These are phyloP conservation scores for Backusella parvicylindrica DNA, from an alignment of 192 early-diverging fungal species.

Conservation along the genomic window DNA sequence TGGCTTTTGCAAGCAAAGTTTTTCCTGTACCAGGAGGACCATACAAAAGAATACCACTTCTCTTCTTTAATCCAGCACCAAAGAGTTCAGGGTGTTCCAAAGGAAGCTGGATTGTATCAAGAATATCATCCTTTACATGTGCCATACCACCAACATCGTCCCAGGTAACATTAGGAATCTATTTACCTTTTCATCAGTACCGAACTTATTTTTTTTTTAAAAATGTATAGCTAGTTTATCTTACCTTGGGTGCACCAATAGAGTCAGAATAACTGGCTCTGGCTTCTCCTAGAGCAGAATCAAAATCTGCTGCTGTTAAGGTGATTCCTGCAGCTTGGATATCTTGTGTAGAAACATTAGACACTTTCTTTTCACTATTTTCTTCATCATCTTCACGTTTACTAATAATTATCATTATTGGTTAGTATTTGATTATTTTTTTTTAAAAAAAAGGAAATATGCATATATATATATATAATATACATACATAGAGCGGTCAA, in stretches of 20 bases:
- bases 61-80: conserved; percentile 88
- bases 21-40: conserved; percentile 99
- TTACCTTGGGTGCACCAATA: conserved; percentile 89
- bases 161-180: conserved; percentile 97
- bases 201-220: background rate
- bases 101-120: conserved; percentile 96
- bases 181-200: background rate
- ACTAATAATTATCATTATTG: background rate
- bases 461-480: background rate
- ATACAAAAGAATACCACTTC: conserved; percentile 91
- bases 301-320: conserved; percentile 78
- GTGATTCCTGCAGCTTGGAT: conserved; percentile 66
- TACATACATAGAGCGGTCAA: conserved; percentile 43
- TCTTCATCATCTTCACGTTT: background rate
- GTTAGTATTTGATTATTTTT: background rate
- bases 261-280: conserved; percentile 84
- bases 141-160: conserved; percentile 96
- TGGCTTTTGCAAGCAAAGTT: conserved; percentile 97
- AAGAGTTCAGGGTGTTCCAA: conserved; percentile 96
- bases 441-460: no score
- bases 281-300: conserved; percentile 72
- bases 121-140: conserved; percentile 87
- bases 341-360: conserved; percentile 44
- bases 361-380: background rate
- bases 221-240: background rate